Base-by-base conservation (phyloP, 345 rosid species). In the Eucalyptus cloeziana region DNA sequence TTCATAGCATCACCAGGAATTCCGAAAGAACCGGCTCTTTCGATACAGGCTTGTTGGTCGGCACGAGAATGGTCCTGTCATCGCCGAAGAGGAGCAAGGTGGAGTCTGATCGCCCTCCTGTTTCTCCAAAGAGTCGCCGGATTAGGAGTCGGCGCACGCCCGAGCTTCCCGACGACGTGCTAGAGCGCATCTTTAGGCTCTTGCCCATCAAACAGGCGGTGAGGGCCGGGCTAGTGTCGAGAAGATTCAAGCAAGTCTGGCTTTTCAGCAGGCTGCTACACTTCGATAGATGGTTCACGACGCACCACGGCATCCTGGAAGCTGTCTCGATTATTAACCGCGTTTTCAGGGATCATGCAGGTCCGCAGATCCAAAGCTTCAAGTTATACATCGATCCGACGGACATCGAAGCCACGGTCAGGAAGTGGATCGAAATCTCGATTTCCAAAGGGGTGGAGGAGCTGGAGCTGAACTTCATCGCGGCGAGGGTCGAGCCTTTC, bases 381-480 rank as follows among this genome's bases (percentile, higher is more conserved):
- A 40, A 22, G 67, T 14, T 88, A 11, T 76, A 79, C 25, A 31
- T 88, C 12, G 69, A 88, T 22, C 86, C 89, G 0, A 79, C 62
- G 2, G 89, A 80, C 4, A 62, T 24, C 1, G 92, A 86, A 52
- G 19, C 4, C 3, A 11, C 30, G n/a, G 90, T 87, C 14, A 56
- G n/a, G 10, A 86, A 50, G 10, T 92, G 93, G 93, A 90, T 89
- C 62, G 40, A 49, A 47, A 49, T 43, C 9, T 71, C 76, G 6
- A 24, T 52, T 11, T 21, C 50, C 17, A 92, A 91, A 69, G 90
- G 86, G 11, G 89, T 92, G 4, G 90, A 92, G 51, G 93, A 90
- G 91, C 58, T 92, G 24, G 89, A 91, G 8, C 85, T 92, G 52
- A 85, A 90, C 43, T 91, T 92, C 16, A 3, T 13, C 15, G 56